A percentile compares a stretch with the other conserved stretches of the same genome.
Evolutionary conservation across 2,329 filamentous ascomycete genomes (phyloP).

Genomic region (Parastagonospora nodorum): DNA sequence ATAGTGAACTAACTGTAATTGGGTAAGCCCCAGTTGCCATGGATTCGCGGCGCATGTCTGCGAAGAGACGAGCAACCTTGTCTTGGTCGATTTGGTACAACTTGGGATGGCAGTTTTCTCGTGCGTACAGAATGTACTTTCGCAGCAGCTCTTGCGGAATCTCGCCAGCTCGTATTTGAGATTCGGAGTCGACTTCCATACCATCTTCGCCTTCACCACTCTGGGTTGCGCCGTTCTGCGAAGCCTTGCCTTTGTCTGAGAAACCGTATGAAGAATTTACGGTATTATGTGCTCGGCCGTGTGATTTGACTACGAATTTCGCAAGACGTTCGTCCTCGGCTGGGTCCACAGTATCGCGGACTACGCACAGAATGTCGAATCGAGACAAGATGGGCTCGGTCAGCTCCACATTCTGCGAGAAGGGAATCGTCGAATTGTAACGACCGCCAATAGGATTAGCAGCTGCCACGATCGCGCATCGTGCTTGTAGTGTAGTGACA

Average conservation of each 20-base stretch:
- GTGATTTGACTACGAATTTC: slow-evolving; percentile 91
- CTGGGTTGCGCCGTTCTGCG: slow-evolving; percentile 1
- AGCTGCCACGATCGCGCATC: slow-evolving; percentile 94
- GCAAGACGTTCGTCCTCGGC: slow-evolving; percentile 90
- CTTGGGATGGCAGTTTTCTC: slow-evolving; percentile 87
- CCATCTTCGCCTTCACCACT: slow-evolving; percentile 52
- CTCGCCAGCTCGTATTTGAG: slow-evolving; percentile 65
- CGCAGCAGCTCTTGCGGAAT: slow-evolving; percentile 89
- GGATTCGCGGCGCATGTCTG: slow-evolving; percentile 93
- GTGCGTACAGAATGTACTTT: slow-evolving; percentile 96
- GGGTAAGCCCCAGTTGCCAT: slow-evolving; percentile 95
- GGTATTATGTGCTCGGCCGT: slow-evolving; percentile 83
- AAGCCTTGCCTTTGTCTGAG: slow-evolving; percentile 27
- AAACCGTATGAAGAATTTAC: slow-evolving; percentile 44
- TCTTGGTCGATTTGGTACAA: slow-evolving; percentile 98
- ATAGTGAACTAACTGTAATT: slow-evolving; percentile 75
- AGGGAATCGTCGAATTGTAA: slow-evolving; percentile 95
- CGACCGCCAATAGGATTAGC: slow-evolving; percentile 95
- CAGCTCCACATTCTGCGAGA: slow-evolving; percentile 93
- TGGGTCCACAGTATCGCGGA: slow-evolving; percentile 93
- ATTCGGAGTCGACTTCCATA: slow-evolving; percentile 57
- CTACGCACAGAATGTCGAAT: slow-evolving; percentile 96
- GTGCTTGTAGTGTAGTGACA: slow-evolving; percentile 92
- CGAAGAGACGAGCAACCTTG: slow-evolving; percentile 91
- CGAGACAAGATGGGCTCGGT: slow-evolving; percentile 97